These are phyloP conservation scores for Eutrema yunnanense DNA, from an alignment of 345 rosid species.

Conservation along the genomic window DNA sequence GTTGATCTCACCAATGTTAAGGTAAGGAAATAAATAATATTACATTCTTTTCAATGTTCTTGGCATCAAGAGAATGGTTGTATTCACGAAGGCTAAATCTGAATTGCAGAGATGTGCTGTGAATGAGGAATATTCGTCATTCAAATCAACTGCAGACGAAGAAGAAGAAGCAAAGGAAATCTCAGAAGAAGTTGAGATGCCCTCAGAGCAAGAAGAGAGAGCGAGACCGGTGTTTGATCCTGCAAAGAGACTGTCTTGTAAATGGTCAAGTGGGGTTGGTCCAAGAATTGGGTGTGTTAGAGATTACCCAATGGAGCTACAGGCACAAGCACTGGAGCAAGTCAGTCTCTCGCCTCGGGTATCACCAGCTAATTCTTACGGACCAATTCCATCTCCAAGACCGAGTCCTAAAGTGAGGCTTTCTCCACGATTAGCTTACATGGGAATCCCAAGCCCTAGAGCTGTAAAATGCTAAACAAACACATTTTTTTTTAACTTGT, in stretches of 20 bases:
- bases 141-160: slow-evolving; percentile 20
- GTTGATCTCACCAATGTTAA: slow-evolving; percentile 56
- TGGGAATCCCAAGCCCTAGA: slow-evolving; percentile 48
- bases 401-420: slow-evolving; percentile 42
- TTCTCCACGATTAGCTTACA: slow-evolving; percentile 40
- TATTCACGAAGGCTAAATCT: slow-evolving; percentile 1
- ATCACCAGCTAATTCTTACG: slow-evolving; percentile 29
- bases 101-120: slow-evolving; percentile 44
- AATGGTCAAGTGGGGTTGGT: slow-evolving; percentile 66
- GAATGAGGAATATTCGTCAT: slow-evolving; percentile 46
- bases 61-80: background rate
- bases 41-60: background rate
- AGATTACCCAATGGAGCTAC: slow-evolving; percentile 62
- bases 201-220: slow-evolving; percentile 14
- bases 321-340: slow-evolving; percentile 55
- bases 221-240: slow-evolving; percentile 33
- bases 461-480: slow-evolving; percentile 12
- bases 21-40: slow-evolving; percentile 27
- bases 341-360: slow-evolving; percentile 52
- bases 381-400: slow-evolving; percentile 52
- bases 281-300: slow-evolving; percentile 74
- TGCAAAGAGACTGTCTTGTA: slow-evolving; percentile 50
- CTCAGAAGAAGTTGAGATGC: slow-evolving; percentile 19
- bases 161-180: slow-evolving; percentile 19
- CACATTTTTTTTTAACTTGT: background rate